Base-by-base conservation (phyloP, 345 rosid genomes). In the Populus deltoides region DNA sequence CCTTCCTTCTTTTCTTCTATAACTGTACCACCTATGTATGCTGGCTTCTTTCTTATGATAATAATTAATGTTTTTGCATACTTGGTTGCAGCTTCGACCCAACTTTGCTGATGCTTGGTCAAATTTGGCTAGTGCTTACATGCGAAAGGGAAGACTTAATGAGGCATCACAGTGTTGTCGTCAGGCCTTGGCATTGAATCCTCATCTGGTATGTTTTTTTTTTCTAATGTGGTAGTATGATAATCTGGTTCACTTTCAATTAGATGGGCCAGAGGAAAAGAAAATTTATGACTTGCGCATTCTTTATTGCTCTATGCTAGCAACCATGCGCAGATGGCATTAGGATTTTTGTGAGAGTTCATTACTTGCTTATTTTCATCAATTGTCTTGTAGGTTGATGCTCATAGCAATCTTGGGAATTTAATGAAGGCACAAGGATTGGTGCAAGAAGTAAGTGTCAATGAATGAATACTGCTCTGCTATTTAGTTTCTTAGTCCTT, bases 61-160 rank as follows among this genome's bases (percentile, higher is more conserved):
- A 27, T 31, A 22, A 49, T 67, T 2, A 59, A 9, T 24, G 29
- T 71, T 61, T 74, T 62, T 36, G 20, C 25, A 38, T 35, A 2
- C n/a, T 17, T 73, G 62, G 45, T 29, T 79, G 80, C 94, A 97
- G 99, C 92, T 97, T 68, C 93, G 93, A 29, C 99, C 99, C 62
- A 97, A 85, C 75, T 97, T 94, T 79, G 93, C 97, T 77, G 99
- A 97, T 90, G 98, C 97, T 39, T 97, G 99, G 99, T 93, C 98
- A 7, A 97, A 97, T 83, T 83, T 97, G 79, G 99, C 97, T 29
- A 97, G 97, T 87, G 97, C 98, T 25, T 97, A 97, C 87, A 91
- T 97, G 97, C 87, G 95, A 11, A 97, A 94, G 81, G 98, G 99
- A 84, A 90, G 97, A 83, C 91, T 91, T 73, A 92, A 41, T 35